phyloP scores from a whole-genome alignment of 305 asterid genomes.

The Euphrasia arctica region DNA sequence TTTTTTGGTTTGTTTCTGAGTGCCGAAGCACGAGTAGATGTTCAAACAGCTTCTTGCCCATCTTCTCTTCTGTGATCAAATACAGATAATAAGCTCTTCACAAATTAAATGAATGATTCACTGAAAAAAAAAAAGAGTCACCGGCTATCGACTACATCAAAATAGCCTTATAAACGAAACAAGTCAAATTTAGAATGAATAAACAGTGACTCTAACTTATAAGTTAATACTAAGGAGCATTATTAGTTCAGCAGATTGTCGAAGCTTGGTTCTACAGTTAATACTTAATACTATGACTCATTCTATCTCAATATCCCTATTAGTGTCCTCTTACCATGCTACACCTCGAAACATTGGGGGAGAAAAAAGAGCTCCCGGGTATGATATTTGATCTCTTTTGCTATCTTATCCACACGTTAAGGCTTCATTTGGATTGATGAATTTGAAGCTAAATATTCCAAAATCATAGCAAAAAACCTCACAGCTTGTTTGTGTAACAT shows the following conservation, averaged over 20 bases:
- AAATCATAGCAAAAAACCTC: background rate
- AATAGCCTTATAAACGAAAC: slow-evolving; percentile 11
- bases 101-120: background rate
- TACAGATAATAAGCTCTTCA: background rate
- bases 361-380: background rate
- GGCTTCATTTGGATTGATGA: background rate
- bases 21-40: slow-evolving; percentile 86
- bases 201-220: too few species aligned
- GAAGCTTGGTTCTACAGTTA: background rate
- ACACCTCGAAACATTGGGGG: background rate
- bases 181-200: slow-evolving; percentile 11
- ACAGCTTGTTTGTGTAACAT: background rate
- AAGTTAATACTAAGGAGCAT: too few species aligned
- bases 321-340: background rate
- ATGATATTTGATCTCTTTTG: background rate
- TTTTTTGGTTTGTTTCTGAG: slow-evolving; percentile 71
- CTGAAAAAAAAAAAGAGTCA: background rate
- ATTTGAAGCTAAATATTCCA: background rate
- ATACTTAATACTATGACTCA: background rate
- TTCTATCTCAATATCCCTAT: background rate
- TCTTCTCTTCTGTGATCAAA: slow-evolving; percentile 69
- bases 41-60: slow-evolving; percentile 92
- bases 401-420: background rate
- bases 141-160: slow-evolving; percentile 9
- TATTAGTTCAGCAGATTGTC: background rate